A percentile compares a stretch with the other conserved stretches of the same genome.
phyloP scores from a whole-genome alignment of 176 grass and related monocot genomes.

The Phyllostachys edulis region DNA sequence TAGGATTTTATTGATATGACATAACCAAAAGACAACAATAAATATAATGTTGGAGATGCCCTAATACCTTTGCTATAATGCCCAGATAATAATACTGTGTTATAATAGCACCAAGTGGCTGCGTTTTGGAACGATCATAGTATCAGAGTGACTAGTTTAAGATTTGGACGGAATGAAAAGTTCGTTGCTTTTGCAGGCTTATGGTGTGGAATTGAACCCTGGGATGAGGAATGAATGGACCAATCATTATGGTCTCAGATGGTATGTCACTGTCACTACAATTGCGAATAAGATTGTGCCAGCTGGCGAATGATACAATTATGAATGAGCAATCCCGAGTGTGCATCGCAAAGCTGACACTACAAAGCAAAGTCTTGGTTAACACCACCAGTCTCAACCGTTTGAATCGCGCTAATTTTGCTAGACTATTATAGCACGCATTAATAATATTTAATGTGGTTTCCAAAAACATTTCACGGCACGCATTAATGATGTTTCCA shows the following conservation, averaged over 20 bases:
- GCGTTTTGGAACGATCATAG: neutral
- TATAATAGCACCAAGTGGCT: neutral
- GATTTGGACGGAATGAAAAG: neutral
- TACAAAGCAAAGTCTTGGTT: neutral
- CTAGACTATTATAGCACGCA: too few relatives aligned
- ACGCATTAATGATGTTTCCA: too few relatives aligned
- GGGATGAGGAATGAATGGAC: neutral
- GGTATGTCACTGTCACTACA: constrained; percentile 13
- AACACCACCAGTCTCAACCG: neutral
- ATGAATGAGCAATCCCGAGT: neutral
- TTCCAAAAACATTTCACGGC: too few relatives aligned
- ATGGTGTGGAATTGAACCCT: neutral
- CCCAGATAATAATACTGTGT: neutral
- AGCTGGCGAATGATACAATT: neutral
- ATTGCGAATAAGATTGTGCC: constrained; percentile 20
- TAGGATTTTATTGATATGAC: too few relatives aligned
- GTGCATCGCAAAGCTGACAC: neutral
- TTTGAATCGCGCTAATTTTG: too few relatives aligned
- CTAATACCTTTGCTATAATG: too few relatives aligned
- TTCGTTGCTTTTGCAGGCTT: neutral
- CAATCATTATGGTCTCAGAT: constrained; percentile 16
- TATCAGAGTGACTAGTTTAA: neutral
- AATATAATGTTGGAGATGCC: too few relatives aligned
- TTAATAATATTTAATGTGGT: too few relatives aligned
- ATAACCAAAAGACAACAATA: too few relatives aligned